phyloP scores from a whole-genome alignment of 768 basidiomycete species.

The Hysterangium stoloniferum region DNA sequence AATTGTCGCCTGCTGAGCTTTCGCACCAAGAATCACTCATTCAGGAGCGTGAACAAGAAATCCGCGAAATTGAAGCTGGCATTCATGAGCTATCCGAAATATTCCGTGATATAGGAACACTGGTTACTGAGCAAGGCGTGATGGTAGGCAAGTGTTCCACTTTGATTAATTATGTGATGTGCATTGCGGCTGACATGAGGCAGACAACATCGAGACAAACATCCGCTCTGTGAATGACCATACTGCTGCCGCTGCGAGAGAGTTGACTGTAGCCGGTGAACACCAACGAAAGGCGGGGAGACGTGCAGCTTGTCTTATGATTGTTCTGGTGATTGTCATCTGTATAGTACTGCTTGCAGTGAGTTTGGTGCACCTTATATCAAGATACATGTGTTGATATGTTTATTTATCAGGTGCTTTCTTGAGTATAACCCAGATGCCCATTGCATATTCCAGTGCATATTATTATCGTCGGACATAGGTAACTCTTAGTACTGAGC shows the following conservation, averaged over 20 bases:
- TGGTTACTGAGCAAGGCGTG: conserved; percentile 89
- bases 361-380: conserved; percentile 28
- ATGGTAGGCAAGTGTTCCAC: conserved; percentile 69
- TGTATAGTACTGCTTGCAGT: conserved; percentile 90
- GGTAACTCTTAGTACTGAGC: too few species aligned
- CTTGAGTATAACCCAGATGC: too few species aligned
- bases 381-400: background rate
- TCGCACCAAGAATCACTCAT: conserved; percentile 95
- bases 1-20: conserved; percentile 84
- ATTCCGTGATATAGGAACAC: conserved; percentile 90
- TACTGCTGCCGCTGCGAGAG: conserved; percentile 74
- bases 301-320: conserved; percentile 81
- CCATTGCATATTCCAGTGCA: too few species aligned
- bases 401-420: background rate
- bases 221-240: conserved; percentile 80
- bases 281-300: conserved; percentile 93
- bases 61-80: conserved; percentile 92
- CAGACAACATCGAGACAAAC: conserved; percentile 95
- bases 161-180: background rate
- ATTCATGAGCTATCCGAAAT: conserved; percentile 96
- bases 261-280: conserved; percentile 81
- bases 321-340: conserved; percentile 80
- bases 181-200: background rate
- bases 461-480: too few species aligned
- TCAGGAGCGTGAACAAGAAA: conserved; percentile 89